Conservation (phyloP, 2,329 filamentous ascomycete genomes). For the Aspergillus sp. region DNA sequence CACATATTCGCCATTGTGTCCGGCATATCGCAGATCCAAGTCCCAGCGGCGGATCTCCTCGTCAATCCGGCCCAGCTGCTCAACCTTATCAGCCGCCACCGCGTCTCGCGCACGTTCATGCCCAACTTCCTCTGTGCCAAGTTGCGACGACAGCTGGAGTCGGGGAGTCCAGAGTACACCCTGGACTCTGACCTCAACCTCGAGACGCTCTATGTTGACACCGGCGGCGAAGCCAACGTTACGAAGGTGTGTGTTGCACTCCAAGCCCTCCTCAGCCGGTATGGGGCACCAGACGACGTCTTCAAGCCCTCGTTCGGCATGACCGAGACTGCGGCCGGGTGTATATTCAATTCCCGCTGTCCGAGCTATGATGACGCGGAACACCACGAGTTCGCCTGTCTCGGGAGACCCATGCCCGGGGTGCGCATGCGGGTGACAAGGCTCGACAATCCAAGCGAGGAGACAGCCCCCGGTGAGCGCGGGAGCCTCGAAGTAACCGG, state of each 20-base stretch:
- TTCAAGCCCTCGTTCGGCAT: slow-evolving; percentile 29
- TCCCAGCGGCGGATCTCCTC: slow-evolving; percentile 22
- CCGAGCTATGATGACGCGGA: slow-evolving; percentile 45
- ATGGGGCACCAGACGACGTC: slow-evolving; percentile 45
- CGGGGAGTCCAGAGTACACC: slow-evolving; percentile 29
- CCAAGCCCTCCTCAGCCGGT: slow-evolving; percentile 35
- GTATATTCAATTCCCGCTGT: slow-evolving; percentile 50
- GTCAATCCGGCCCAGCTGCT: slow-evolving; percentile 47
- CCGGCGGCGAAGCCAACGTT: slow-evolving; percentile 48
- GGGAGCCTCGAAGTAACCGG: slow-evolving; percentile 33
- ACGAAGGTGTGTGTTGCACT: slow-evolving; percentile 39
- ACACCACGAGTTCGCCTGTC: slow-evolving; percentile 23
- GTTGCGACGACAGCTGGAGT: slow-evolving; percentile 10
- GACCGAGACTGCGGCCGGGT: slow-evolving; percentile 59
- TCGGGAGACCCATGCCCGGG: slow-evolving; percentile 30
- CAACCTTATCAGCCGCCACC: slow-evolving; percentile 45
- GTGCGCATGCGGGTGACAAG: slow-evolving; percentile 28
- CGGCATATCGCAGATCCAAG: slow-evolving; percentile 28
- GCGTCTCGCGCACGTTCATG: slow-evolving; percentile 31
- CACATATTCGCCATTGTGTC: slow-evolving; percentile 53
- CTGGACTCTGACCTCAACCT: too few relatives aligned
- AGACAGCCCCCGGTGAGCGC: neutral
- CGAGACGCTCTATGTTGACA: slow-evolving; percentile 26
- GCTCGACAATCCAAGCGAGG: neutral
- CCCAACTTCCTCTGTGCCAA: slow-evolving; percentile 34